A percentile compares a stretch with the other conserved stretches of the same genome.
phyloP scores from a whole-genome alignment of 208 protist genomes.

The Blechomonas ayalai region DNA sequence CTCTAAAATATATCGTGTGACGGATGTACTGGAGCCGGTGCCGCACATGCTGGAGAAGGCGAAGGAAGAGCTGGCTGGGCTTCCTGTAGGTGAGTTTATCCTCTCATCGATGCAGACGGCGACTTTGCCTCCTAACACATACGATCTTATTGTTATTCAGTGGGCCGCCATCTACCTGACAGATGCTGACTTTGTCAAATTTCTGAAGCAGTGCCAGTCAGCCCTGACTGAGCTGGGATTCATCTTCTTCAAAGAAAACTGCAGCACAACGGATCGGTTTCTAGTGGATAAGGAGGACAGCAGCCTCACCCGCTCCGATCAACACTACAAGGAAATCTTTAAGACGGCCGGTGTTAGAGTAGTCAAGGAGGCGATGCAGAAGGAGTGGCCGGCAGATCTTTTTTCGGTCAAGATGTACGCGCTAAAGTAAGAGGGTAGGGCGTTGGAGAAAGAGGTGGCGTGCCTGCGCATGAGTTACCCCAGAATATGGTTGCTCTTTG shows the following conservation, averaged over 20 bases:
- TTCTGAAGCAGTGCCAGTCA: conserved; percentile 66
- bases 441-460: no score
- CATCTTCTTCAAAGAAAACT: conserved; percentile 93
- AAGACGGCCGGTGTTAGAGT: conserved; percentile 47
- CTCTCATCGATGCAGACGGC: conserved; percentile 75
- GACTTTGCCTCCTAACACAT: conserved; percentile 44
- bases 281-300: conserved; percentile 87
- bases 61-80: conserved; percentile 63
- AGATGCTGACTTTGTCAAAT: conserved; percentile 86
- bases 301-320: conserved; percentile 79
- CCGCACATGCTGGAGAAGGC: conserved; percentile 82
- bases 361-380: conserved; percentile 57
- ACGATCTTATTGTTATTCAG: conserved; percentile 90
- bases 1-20: conserved; percentile 44
- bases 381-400: conserved; percentile 68
- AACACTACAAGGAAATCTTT: conserved; percentile 85
- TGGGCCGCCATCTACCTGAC: conserved; percentile 92
- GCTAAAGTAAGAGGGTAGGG: conserved; percentile 28
- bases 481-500: no score
- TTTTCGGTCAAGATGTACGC: conserved; percentile 89
- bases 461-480: no score
- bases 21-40: conserved; percentile 85
- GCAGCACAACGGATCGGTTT: conserved; percentile 33
- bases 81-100: conserved; percentile 71
- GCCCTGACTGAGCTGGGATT: conserved; percentile 72